Percentiles rank a stretch among this genome's conserved stretches.
Conservation (phyloP, 179 eudicot species). For the Camellia oleifera region DNA sequence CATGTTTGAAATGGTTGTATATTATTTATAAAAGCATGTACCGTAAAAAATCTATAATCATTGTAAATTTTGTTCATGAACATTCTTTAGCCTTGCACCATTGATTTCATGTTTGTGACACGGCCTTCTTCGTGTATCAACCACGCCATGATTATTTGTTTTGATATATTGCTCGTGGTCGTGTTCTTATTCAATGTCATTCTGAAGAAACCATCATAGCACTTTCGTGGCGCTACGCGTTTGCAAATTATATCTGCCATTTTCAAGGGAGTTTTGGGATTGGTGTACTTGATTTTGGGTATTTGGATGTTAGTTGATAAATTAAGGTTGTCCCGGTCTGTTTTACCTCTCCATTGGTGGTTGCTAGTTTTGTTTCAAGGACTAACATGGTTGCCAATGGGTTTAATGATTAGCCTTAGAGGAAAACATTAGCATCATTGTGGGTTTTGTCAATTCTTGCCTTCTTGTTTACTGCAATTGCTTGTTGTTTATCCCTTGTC, state of each 20-base stretch:
- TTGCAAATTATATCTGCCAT: slow-evolving; percentile 27
- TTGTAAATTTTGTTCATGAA: too few relatives aligned
- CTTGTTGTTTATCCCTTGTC: slow-evolving; percentile 29
- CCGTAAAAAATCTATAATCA: too few relatives aligned
- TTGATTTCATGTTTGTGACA: slow-evolving; percentile 25
- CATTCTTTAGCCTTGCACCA: slow-evolving; percentile 14
- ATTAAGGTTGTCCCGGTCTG: slow-evolving; percentile 25
- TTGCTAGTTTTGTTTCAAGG: slow-evolving; percentile 43
- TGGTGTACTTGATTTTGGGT: slow-evolving; percentile 41
- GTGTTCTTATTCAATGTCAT: slow-evolving; percentile 23
- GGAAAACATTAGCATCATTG: slow-evolving; percentile 25
- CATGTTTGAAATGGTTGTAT: too few relatives aligned
- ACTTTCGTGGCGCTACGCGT: slow-evolving; percentile 17
- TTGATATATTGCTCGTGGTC: slow-evolving; percentile 41
- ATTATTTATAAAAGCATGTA: too few relatives aligned
- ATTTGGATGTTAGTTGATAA: slow-evolving; percentile 44
- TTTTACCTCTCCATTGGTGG: slow-evolving; percentile 58
- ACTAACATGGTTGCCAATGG: slow-evolving; percentile 45
- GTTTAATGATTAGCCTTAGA: slow-evolving; percentile 42
- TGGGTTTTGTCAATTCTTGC: slow-evolving; percentile 42
- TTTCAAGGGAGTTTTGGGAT: slow-evolving; percentile 52
- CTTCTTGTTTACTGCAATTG: slow-evolving; percentile 29
- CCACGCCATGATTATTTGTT: slow-evolving; percentile 30
- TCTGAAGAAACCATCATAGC: slow-evolving; percentile 24
- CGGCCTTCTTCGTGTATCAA: slow-evolving; percentile 48